Evolutionary conservation across 2,329 filamentous ascomycete genomes (phyloP).

Genomic region (Elsinoe perseae): DNA sequence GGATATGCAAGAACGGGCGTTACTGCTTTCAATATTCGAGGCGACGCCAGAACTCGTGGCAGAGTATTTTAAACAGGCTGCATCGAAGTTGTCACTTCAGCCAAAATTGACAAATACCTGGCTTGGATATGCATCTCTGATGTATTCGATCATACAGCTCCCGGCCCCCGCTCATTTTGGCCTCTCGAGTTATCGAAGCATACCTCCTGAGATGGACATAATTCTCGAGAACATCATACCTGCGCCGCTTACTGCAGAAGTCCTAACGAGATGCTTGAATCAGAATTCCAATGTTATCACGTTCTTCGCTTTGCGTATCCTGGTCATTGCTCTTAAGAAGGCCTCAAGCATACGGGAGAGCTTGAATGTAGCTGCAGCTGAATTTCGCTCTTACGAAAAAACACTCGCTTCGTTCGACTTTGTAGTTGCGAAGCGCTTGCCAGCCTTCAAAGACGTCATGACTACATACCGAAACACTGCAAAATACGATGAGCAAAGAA

Average conservation of each 20-base stretch:
- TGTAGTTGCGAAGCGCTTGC: slow-evolving; percentile 70
- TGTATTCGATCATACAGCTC: slow-evolving; percentile 73
- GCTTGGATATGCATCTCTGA: slow-evolving; percentile 85
- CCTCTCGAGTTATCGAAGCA: slow-evolving; percentile 52
- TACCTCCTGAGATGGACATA: slow-evolving; percentile 71
- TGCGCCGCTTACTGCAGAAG: slow-evolving; percentile 70
- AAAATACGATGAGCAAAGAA: slow-evolving; percentile 51
- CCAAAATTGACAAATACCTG: slow-evolving; percentile 88
- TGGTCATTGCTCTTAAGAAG: slow-evolving; percentile 74
- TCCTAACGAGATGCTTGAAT: slow-evolving; percentile 69
- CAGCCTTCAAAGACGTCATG: slow-evolving; percentile 74
- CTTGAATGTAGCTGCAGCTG: slow-evolving; percentile 45
- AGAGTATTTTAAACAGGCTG: slow-evolving; percentile 65
- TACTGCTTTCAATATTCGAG: slow-evolving; percentile 71
- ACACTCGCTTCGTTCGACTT: slow-evolving; percentile 44
- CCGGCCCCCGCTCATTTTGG: slow-evolving; percentile 67
- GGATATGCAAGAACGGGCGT: slow-evolving; percentile 69
- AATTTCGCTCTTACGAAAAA: slow-evolving; percentile 55
- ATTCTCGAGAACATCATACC: slow-evolving; percentile 83
- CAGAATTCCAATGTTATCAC: slow-evolving; percentile 71
- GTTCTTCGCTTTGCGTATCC: slow-evolving; percentile 73
- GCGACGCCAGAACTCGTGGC: slow-evolving; percentile 79
- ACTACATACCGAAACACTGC: slow-evolving; percentile 62
- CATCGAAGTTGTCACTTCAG: slow-evolving; percentile 66
- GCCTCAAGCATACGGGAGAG: slow-evolving; percentile 56